Evolutionary conservation across 2,329 filamentous ascomycete species (phyloP).

Genomic region (Phaeoacremonium minimum): DNA sequence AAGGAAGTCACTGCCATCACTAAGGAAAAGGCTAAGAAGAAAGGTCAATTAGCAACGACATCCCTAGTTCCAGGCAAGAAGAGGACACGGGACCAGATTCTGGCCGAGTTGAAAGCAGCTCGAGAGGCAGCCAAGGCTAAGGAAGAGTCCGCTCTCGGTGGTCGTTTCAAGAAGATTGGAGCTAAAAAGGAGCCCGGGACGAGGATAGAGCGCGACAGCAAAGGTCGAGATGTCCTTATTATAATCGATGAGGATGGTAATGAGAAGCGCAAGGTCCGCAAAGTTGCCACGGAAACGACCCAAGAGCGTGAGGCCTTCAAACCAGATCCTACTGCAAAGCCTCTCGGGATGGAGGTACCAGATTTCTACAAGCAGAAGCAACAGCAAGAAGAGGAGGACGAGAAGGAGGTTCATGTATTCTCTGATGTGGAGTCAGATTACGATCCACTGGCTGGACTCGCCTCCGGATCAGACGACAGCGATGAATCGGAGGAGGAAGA

Average conservation of each 20-base stretch:
- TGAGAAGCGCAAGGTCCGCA: constrained; percentile 61
- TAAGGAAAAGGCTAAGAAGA: constrained; percentile 52
- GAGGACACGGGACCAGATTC: constrained; percentile 60
- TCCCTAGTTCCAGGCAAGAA: constrained; percentile 53
- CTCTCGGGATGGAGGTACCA: constrained; percentile 63
- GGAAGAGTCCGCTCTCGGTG: constrained; percentile 47
- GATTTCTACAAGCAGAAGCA: constrained; percentile 49
- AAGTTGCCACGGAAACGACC: constrained; percentile 35
- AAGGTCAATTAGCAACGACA: constrained; percentile 54
- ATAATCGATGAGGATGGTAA: constrained; percentile 63
- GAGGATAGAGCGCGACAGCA: constrained; percentile 57
- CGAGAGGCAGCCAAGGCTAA: constrained; percentile 55
- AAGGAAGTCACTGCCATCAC: constrained; percentile 48
- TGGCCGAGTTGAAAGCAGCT: constrained; percentile 62
- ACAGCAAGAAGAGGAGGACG: constrained; percentile 41
- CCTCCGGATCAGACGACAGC: constrained; percentile 37
- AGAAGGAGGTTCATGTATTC: constrained; percentile 61
- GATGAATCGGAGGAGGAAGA: constrained; percentile 22
- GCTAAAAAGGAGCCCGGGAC: constrained; percentile 47
- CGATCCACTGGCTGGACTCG: constrained; percentile 59
- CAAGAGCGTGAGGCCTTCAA: constrained; percentile 32
- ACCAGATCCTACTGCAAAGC: constrained; percentile 51
- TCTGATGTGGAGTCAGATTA: constrained; percentile 64
- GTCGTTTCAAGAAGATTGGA: constrained; percentile 63
- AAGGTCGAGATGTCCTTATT: constrained; percentile 60